Conservation (phyloP, 768 basidiomycete species). For the Calocybe cyanea region DNA sequence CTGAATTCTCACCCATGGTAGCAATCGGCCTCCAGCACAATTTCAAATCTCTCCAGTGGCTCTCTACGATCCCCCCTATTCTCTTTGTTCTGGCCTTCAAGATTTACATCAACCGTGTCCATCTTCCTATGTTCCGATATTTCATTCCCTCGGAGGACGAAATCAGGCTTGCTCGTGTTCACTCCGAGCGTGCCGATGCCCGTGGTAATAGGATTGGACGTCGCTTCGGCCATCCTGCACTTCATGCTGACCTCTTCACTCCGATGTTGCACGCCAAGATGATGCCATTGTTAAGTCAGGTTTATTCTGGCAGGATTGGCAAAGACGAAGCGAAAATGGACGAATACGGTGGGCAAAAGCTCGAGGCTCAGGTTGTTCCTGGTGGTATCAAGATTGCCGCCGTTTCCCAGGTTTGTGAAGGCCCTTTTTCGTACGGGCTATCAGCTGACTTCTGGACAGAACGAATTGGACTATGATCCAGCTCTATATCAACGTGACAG, state of each 20-base stretch:
- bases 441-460: slow-evolving; percentile 26
- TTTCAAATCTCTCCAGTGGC: slow-evolving; percentile 73
- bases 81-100: slow-evolving; percentile 81
- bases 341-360: slow-evolving; percentile 75
- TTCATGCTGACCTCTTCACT: slow-evolving; percentile 83
- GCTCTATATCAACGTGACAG: slow-evolving; percentile 72
- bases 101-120: slow-evolving; percentile 69
- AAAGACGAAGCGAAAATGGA: slow-evolving; percentile 60
- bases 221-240: slow-evolving; percentile 93
- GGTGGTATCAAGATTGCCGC: slow-evolving; percentile 83
- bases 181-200: slow-evolving; percentile 74
- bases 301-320: slow-evolving; percentile 71
- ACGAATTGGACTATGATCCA: slow-evolving; percentile 82
- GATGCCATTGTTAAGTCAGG: slow-evolving; percentile 72
- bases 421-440: neutral
- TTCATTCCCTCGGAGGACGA: slow-evolving; percentile 84
- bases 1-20: slow-evolving; percentile 22
- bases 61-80: slow-evolving; percentile 83
- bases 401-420: slow-evolving; percentile 57
- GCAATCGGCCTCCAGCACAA: slow-evolving; percentile 83
- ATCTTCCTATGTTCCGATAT: slow-evolving; percentile 68
- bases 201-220: slow-evolving; percentile 74
- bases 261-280: slow-evolving; percentile 85
- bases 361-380: slow-evolving; percentile 70
- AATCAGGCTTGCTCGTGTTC: slow-evolving; percentile 65